Conservation (phyloP, 805 yeast genomes). For the Scheffersomyces coipomensis region DNA sequence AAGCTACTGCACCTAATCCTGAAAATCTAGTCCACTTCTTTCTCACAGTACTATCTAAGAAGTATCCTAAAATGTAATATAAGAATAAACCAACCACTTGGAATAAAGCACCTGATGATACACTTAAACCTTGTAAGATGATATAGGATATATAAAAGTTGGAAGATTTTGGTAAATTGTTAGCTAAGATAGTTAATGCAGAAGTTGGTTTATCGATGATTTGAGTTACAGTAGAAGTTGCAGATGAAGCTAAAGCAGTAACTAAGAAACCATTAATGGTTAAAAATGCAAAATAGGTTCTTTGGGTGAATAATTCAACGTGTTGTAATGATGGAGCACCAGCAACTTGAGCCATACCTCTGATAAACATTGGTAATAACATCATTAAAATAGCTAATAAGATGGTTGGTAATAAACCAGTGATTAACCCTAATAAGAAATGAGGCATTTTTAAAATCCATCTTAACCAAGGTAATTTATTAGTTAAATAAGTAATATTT, state of each 20-base stretch:
- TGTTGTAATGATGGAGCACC: conserved; percentile 59
- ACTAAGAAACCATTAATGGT: conserved; percentile 71
- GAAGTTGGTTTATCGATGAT: conserved; percentile 57
- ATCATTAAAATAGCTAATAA: conserved; percentile 81
- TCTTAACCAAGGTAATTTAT: conserved; percentile 66
- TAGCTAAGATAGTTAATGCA: conserved; percentile 59
- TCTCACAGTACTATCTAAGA: conserved; percentile 64
- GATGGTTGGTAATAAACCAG: conserved; percentile 84
- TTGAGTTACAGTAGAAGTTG: conserved; percentile 63
- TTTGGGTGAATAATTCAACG: conserved; percentile 65
- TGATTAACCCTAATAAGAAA: conserved; percentile 73
- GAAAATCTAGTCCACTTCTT: conserved; percentile 64
- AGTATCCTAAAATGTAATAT: conserved; percentile 55
- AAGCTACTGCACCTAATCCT: conserved; percentile 49
- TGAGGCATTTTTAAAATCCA: conserved; percentile 76
- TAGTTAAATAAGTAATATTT: conserved; percentile 72
- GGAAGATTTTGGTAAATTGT: conserved; percentile 69
- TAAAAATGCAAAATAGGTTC: conserved; percentile 66
- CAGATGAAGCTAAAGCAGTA: conserved; percentile 70
- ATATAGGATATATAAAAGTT: conserved; percentile 71
- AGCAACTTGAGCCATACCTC: conserved; percentile 59
- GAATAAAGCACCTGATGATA: conserved; percentile 62
- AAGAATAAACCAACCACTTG: conserved; percentile 60
- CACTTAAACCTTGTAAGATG: conserved; percentile 64
- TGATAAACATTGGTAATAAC: conserved; percentile 80